Conservation (phyloP, 2,329 filamentous ascomycete genomes). For the Onygenales sp. region DNA sequence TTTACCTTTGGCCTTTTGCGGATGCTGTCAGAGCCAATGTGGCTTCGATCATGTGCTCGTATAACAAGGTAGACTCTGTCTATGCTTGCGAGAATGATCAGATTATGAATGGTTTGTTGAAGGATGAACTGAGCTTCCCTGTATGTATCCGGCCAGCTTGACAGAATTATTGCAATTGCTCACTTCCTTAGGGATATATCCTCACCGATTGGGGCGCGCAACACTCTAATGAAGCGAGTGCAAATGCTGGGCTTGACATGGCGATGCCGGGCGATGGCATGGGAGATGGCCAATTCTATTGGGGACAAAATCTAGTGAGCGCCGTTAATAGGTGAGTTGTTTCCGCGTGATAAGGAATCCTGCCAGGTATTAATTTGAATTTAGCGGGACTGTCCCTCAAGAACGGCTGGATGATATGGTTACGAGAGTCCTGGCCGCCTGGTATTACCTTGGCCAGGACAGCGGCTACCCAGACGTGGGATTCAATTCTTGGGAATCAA, state of each 20-base stretch:
- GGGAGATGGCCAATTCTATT: conserved; percentile 14
- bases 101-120: conserved; percentile 36
- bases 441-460: conserved; percentile 41
- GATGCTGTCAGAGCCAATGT: conserved; percentile 61
- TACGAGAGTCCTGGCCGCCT: conserved; percentile 32
- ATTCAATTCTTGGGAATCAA: conserved; percentile 37
- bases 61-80: conserved; percentile 36
- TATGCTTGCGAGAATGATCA: conserved; percentile 42
- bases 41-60: conserved; percentile 37
- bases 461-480: conserved; percentile 32
- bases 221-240: conserved; percentile 30
- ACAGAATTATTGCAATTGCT: background rate
- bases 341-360: background rate
- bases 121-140: conserved; percentile 42
- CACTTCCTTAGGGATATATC: conserved; percentile 33
- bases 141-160: background rate
- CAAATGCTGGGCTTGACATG: conserved; percentile 36
- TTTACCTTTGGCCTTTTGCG: conserved; percentile 69
- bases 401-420: conserved; percentile 8
- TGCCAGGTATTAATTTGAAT: conserved; percentile 35
- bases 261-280: conserved; percentile 30
- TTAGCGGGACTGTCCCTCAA: conserved; percentile 1
- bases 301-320: conserved; percentile 26
- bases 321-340: conserved; percentile 46
- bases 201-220: conserved; percentile 36